phyloP scores from a whole-genome alignment of 495 filamentous ascomycete genomes.

The Aspergillus mulundensis region DNA sequence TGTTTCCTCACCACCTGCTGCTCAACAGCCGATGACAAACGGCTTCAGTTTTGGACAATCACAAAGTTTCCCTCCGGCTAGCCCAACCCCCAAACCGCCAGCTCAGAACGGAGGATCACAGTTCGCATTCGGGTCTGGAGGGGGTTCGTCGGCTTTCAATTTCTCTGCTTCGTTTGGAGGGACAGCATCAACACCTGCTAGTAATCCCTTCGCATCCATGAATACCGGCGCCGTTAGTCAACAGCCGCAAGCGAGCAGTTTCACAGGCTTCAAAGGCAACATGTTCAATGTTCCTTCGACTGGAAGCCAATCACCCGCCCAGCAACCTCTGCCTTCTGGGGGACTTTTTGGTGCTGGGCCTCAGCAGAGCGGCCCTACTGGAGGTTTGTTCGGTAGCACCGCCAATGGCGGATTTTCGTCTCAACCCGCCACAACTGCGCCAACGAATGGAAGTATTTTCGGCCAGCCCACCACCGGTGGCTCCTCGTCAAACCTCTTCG shows the following conservation, averaged over 20 bases:
- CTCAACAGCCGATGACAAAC: conserved; percentile 25
- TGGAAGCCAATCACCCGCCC: conserved; percentile 16
- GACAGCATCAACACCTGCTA: conserved; percentile 14
- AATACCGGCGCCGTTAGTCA: conserved; percentile 22
- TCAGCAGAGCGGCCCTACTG: conserved; percentile 16
- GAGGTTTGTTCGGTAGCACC: conserved; percentile 21
- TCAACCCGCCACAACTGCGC: conserved; percentile 12
- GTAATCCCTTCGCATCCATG: conserved; percentile 41
- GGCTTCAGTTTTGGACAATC: conserved; percentile 46
- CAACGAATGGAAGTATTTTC: conserved; percentile 24
- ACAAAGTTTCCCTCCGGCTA: conserved; percentile 44
- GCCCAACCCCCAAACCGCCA: conserved; percentile 23
- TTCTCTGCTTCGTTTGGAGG: conserved; percentile 31
- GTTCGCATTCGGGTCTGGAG: conserved; percentile 37
- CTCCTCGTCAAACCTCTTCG: conserved; percentile 23
- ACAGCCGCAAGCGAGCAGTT: conserved; percentile 14
- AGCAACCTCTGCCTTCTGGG: conserved; percentile 20
- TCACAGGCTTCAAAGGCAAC: conserved; percentile 29
- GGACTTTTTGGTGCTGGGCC: conserved; percentile 21
- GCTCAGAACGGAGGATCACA: conserved; percentile 29
- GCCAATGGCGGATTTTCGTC: conserved; percentile 19
- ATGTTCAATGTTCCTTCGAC: conserved; percentile 31
- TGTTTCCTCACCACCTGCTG: conserved; percentile 25
- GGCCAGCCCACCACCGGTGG: conserved; percentile 20
- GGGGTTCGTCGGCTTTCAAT: conserved; percentile 32